Conservation (phyloP, 805 yeast species). For the Metschnikowia continentalis region DNA sequence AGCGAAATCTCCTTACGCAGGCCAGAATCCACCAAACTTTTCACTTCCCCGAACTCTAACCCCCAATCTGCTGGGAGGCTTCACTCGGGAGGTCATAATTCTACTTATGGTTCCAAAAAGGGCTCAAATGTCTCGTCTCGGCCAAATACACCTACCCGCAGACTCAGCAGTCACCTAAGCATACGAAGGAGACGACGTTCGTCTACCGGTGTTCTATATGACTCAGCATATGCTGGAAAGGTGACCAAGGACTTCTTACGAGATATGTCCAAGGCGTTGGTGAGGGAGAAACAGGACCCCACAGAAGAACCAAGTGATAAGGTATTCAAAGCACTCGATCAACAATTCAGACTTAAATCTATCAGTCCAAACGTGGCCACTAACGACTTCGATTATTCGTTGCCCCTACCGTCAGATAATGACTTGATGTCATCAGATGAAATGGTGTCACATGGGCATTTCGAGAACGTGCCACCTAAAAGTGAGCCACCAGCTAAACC, state of each 20-base stretch:
- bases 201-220: constrained; percentile 20
- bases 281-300: constrained; percentile 15
- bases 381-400: constrained; percentile 24
- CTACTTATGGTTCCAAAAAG: not conserved
- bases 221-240: constrained; percentile 32
- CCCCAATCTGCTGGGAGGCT: not conserved
- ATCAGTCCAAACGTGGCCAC: constrained; percentile 10
- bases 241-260: constrained; percentile 36
- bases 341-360: constrained; percentile 9
- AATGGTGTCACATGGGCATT: constrained; percentile 8
- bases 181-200: constrained; percentile 16
- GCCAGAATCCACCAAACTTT: not conserved
- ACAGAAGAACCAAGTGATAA: constrained; percentile 12
- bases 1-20: constrained; percentile 11
- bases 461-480: not conserved
- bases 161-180: constrained; percentile 13
- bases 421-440: constrained; percentile 8
- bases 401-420: constrained; percentile 25
- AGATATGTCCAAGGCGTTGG: constrained; percentile 30
- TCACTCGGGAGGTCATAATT: not conserved
- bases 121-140: constrained; percentile 6
- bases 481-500: constrained; percentile 6
- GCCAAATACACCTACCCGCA: constrained; percentile 12
- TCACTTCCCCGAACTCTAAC: not conserved
- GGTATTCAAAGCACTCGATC: constrained; percentile 11